phyloP scores from a whole-genome alignment of 306 rosid genomes.

The Pyrus communis region DNA sequence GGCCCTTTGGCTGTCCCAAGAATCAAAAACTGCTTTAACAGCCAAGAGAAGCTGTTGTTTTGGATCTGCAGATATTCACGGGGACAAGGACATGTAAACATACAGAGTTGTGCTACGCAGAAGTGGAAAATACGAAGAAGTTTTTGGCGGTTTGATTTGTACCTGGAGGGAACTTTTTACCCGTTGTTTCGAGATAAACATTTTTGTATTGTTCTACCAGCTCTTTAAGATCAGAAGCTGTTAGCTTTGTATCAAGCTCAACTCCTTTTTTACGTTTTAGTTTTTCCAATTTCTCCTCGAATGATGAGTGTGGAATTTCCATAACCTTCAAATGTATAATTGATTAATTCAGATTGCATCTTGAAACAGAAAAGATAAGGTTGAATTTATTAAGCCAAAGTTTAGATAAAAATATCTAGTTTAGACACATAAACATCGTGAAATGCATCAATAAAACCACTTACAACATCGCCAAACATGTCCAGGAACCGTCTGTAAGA shows the following conservation, averaged over 20 bases:
- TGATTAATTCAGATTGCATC: too few relatives aligned
- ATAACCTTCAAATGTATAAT: constrained; percentile 44
- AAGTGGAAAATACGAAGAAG: constrained; percentile 13
- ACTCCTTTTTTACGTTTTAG: constrained; percentile 52
- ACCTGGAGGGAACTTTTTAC: constrained; percentile 84
- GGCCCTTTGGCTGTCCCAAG: constrained; percentile 98
- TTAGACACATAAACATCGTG: neutral
- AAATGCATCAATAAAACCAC: constrained; percentile 26
- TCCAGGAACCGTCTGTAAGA: constrained; percentile 88
- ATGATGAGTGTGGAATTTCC: constrained; percentile 73
- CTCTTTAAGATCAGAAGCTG: constrained; percentile 74
- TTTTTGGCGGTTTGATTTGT: neutral
- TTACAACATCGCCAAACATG: constrained; percentile 94
- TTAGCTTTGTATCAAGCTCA: constrained; percentile 60
- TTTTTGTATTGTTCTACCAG: constrained; percentile 77
- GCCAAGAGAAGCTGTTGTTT: constrained; percentile 74
- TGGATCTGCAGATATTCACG: constrained; percentile 53
- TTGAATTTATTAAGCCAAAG: too few relatives aligned
- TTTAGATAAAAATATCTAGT: neutral
- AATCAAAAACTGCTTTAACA: constrained; percentile 82
- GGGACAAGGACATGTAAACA: constrained; percentile 4
- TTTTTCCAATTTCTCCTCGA: constrained; percentile 71
- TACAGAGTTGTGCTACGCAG: neutral
- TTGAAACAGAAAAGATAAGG: neutral
- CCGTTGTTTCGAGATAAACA: constrained; percentile 61